Evolutionary conservation across 2,329 filamentous ascomycete species (phyloP).

Genomic region (Pleomassaria siparia): DNA sequence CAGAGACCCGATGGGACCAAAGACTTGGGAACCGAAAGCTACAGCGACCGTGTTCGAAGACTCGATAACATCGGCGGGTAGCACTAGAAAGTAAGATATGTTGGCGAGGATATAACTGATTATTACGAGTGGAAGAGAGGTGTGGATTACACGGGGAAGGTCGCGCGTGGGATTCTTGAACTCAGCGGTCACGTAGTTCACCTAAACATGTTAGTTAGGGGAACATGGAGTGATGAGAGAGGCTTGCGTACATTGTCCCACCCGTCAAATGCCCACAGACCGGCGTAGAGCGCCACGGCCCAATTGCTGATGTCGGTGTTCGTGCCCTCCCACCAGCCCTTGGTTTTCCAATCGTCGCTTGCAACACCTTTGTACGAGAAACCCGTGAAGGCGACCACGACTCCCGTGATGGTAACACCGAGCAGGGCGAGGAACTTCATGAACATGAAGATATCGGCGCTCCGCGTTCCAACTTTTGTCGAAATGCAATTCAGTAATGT

Average conservation of each 20-base stretch:
- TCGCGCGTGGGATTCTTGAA: constrained; percentile 90
- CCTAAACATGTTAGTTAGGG: constrained; percentile 54
- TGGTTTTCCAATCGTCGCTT: constrained; percentile 82
- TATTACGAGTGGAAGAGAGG: constrained; percentile 93
- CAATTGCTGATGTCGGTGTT: constrained; percentile 78
- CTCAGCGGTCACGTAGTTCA: constrained; percentile 96
- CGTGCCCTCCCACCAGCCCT: constrained; percentile 86
- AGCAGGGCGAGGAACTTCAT: constrained; percentile 91
- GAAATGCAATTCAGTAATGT: constrained; percentile 89
- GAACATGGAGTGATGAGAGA: not conserved
- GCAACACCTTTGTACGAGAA: constrained; percentile 74
- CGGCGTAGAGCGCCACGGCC: constrained; percentile 93
- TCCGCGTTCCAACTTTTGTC: constrained; percentile 80
- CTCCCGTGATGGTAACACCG: constrained; percentile 81
- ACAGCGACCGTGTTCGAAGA: constrained; percentile 94
- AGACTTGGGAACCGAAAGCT: constrained; percentile 86
- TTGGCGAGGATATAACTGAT: constrained; percentile 88
- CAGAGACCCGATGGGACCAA: constrained; percentile 79
- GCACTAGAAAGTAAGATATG: constrained; percentile 89
- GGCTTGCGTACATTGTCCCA: constrained; percentile 87
- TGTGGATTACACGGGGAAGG: constrained; percentile 92
- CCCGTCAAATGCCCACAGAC: constrained; percentile 96
- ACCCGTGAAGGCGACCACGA: constrained; percentile 86
- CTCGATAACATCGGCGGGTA: constrained; percentile 78
- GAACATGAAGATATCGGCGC: constrained; percentile 94